A percentile compares a stretch with the other conserved stretches of the same genome.
These are phyloP conservation scores for Spathaspora boniae DNA, from an alignment of 805 yeast species.

Conservation along the genomic window DNA sequence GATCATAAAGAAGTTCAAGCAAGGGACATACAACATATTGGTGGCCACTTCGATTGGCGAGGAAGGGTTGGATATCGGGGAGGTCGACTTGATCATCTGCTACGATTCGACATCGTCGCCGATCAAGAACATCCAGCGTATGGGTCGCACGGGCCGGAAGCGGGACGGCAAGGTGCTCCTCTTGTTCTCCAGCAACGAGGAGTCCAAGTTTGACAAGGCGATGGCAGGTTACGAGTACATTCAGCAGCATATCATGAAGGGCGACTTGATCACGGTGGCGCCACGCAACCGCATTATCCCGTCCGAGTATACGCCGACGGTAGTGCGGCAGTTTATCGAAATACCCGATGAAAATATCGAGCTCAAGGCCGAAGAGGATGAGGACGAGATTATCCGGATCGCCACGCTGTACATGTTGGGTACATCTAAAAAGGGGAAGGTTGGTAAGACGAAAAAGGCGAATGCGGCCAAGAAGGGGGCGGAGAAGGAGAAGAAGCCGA, in stretches of 20 bases:
- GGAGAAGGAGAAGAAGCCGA: slow-evolving; percentile 14
- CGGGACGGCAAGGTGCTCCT: slow-evolving; percentile 80
- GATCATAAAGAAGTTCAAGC: slow-evolving; percentile 67
- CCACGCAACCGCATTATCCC: slow-evolving; percentile 72
- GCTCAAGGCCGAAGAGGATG: slow-evolving; percentile 52
- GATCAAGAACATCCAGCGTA: slow-evolving; percentile 86
- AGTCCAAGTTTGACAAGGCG: slow-evolving; percentile 74
- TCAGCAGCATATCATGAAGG: slow-evolving; percentile 62
- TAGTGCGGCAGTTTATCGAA: slow-evolving; percentile 54
- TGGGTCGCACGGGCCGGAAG: slow-evolving; percentile 98
- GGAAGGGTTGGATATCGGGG: slow-evolving; percentile 98
- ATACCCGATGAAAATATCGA: slow-evolving; percentile 70
- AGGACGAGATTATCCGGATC: slow-evolving; percentile 61
- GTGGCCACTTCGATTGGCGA: slow-evolving; percentile 98
- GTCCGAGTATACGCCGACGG: slow-evolving; percentile 46
- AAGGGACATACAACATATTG: slow-evolving; percentile 69
- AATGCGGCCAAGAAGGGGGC: slow-evolving; percentile 12
- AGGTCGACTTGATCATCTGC: slow-evolving; percentile 90
- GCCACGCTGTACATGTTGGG: slow-evolving; percentile 64
- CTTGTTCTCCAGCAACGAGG: slow-evolving; percentile 74
- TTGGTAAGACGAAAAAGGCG: slow-evolving; percentile 11
- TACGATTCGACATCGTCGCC: slow-evolving; percentile 94
- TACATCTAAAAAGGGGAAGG: too few species aligned
- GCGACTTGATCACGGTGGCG: slow-evolving; percentile 40
- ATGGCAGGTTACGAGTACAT: slow-evolving; percentile 78